A percentile compares a stretch with the other conserved stretches of the same genome.
phyloP scores from a whole-genome alignment of 768 basidiomycete genomes.

The Mycena alexandri region DNA sequence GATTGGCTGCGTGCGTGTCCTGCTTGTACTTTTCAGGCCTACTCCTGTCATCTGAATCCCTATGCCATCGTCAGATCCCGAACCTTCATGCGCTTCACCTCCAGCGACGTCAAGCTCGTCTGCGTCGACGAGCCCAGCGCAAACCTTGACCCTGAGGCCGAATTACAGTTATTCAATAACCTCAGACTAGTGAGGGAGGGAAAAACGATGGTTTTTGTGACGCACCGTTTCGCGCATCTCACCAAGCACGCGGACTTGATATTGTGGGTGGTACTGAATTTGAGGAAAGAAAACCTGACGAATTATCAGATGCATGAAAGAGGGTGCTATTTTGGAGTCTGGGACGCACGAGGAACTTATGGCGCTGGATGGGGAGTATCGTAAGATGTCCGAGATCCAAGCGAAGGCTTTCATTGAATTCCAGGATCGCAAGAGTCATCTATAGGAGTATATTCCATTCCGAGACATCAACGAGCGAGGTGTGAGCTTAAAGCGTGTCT shows the following conservation, averaged over 20 bases:
- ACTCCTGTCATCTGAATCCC: background rate
- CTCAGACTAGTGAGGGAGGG: constrained; percentile 48
- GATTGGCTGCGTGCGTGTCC: constrained; percentile 43
- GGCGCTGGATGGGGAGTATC: constrained; percentile 47
- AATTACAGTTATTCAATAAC: constrained; percentile 52
- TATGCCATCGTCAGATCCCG: constrained; percentile 38
- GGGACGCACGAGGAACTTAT: constrained; percentile 53
- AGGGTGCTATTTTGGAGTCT: constrained; percentile 48
- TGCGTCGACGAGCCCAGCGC: constrained; percentile 65
- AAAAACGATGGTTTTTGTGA: constrained; percentile 56
- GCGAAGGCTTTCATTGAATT: constrained; percentile 47
- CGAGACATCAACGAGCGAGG: too few relatives aligned
- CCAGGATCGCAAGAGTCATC: too few relatives aligned
- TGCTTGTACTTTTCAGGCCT: background rate
- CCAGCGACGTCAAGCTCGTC: constrained; percentile 50
- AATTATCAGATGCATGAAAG: constrained; percentile 51
- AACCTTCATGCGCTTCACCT: constrained; percentile 49
- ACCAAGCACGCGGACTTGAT: constrained; percentile 54
- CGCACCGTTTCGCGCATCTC: constrained; percentile 54
- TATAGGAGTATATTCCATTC: too few relatives aligned
- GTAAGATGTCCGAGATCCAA: constrained; percentile 51
- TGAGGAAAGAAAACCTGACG: background rate
- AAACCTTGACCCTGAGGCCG: constrained; percentile 59
- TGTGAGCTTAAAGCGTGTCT: too few relatives aligned
- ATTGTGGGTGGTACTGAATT: constrained; percentile 41